Conservation (phyloP, 306 rosid species). For the Pyrus bretschneideri region DNA sequence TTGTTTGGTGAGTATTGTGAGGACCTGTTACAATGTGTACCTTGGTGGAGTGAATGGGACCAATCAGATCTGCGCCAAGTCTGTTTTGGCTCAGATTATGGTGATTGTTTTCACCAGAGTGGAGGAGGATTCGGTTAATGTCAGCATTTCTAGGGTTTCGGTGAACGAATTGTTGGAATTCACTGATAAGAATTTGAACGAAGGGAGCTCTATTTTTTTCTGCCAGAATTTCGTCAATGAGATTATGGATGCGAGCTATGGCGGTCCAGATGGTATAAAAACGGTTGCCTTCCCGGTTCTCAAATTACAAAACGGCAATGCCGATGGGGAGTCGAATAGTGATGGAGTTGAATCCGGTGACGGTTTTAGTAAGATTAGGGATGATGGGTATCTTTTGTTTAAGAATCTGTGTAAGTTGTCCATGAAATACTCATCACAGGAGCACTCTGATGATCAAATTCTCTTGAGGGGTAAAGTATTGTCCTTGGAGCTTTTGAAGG, state of each 20-base stretch:
- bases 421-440: slow-evolving; percentile 89
- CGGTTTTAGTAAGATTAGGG: slow-evolving; percentile 73
- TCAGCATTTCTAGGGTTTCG: slow-evolving; percentile 39
- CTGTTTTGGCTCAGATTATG: slow-evolving; percentile 94
- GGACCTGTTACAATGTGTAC: slow-evolving; percentile 90
- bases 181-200: slow-evolving; percentile 89
- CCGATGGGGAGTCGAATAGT: slow-evolving; percentile 15
- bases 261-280: slow-evolving; percentile 26
- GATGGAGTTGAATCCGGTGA: slow-evolving; percentile 33
- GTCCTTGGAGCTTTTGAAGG: slow-evolving; percentile 97
- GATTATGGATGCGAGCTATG: slow-evolving; percentile 74
- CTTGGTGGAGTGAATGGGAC: slow-evolving; percentile 95
- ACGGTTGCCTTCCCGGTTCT: not conserved
- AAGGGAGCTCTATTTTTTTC: slow-evolving; percentile 78
- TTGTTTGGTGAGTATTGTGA: slow-evolving; percentile 67
- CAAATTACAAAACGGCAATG: slow-evolving; percentile 36
- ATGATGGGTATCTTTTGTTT: slow-evolving; percentile 87
- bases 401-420: slow-evolving; percentile 91
- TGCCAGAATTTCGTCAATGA: slow-evolving; percentile 81
- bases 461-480: slow-evolving; percentile 88
- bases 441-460: slow-evolving; percentile 84
- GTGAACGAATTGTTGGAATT: slow-evolving; percentile 79
- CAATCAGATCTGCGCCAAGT: slow-evolving; percentile 98
- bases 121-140: slow-evolving; percentile 70
- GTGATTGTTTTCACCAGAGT: slow-evolving; percentile 69